Conservation (phyloP, 1,284 basidiomycete species). For the Cryptococcus neoformans region DNA sequence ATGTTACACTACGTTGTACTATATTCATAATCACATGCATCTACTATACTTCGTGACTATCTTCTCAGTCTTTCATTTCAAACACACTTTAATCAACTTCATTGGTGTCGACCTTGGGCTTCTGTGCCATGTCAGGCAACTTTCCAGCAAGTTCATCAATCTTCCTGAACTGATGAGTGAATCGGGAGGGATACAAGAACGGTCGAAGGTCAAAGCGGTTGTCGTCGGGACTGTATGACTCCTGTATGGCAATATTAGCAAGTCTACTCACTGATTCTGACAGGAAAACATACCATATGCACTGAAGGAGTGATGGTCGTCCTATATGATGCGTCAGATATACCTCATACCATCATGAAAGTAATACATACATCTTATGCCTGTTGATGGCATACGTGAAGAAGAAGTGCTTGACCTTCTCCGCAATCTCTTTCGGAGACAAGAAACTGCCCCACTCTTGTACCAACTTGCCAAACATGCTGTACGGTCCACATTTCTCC, state of each 20-base stretch:
- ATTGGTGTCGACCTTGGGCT: slow-evolving; percentile 31
- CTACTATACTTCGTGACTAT: neutral
- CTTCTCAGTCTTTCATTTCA: no score
- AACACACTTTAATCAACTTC: neutral
- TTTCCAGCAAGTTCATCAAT: slow-evolving; percentile 79
- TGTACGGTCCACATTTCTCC: slow-evolving; percentile 95
- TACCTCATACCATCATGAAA: neutral
- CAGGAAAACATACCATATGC: slow-evolving; percentile 62
- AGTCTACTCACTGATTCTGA: slow-evolving; percentile 29
- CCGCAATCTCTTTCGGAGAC: slow-evolving; percentile 85
- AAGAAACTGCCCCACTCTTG: slow-evolving; percentile 79
- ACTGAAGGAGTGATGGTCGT: slow-evolving; percentile 96
- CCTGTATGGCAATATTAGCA: slow-evolving; percentile 34
- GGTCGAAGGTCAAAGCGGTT: slow-evolving; percentile 95
- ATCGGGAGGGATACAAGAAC: slow-evolving; percentile 91
- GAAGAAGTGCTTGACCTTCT: slow-evolving; percentile 97
- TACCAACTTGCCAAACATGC: slow-evolving; percentile 90
- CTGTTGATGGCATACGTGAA: slow-evolving; percentile 95
- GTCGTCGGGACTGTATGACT: slow-evolving; percentile 94
- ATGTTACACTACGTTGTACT: neutral
- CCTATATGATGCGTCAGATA: slow-evolving; percentile 22
- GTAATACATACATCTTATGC: slow-evolving; percentile 78
- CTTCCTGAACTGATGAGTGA: slow-evolving; percentile 94
- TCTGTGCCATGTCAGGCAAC: slow-evolving; percentile 66
- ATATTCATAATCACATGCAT: neutral